Base-by-base conservation (phyloP, 768 basidiomycete species). In the Pisolithus sp. region DNA sequence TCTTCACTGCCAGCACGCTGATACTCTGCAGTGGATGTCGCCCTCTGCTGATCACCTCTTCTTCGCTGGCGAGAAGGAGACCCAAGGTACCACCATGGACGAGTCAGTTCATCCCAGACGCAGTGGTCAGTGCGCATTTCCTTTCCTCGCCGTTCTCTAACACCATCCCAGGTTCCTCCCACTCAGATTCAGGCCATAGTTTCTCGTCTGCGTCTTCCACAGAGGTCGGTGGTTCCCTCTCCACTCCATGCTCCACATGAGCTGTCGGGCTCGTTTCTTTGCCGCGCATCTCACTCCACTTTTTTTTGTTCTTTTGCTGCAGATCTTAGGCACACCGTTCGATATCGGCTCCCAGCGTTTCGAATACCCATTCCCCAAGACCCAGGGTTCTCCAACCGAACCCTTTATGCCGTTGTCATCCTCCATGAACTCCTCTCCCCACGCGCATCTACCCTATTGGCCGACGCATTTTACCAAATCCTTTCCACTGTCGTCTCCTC, bases 291-390 rank as follows among this genome's bases (percentile, higher is more conserved):
- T 15, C 38, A 34, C 37, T 26, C 20, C 9, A 18, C 39, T 38
- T 39, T 36, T 30, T 26, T 48, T 48, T 45, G 30, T 45, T 40
- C 36, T 36, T n/a, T n/a, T 24, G 37, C 45, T 39, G 38, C 48
- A 68, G 66, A 69, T 68, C 50, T 62, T 69, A 53, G 58, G 66
- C 45, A 68, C 66, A 0, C 66, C 66, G 8, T 68, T 68, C 49
- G 66, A 69, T 60, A 59, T 66, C 40, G 68, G 66, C 38, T 55
- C 66, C 20, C 66, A 53, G 18, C 66, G 63, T 24, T 68, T 66
- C 57, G 66, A 68, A 47, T 68, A 68, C 42, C 66, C 66, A 0
- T 68, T 68, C 44, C 66, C 66, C 50, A 48, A 57, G 12, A 51
- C 63, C 41, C 68, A 68, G 59, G 58, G 56, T 51, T 59, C 68